Evolutionary conservation across 169 alveolate genomes (phyloP), one percentile per base, ranked within the genome.

Genomic region (Ichthyophthirius multifiliis): DNA sequence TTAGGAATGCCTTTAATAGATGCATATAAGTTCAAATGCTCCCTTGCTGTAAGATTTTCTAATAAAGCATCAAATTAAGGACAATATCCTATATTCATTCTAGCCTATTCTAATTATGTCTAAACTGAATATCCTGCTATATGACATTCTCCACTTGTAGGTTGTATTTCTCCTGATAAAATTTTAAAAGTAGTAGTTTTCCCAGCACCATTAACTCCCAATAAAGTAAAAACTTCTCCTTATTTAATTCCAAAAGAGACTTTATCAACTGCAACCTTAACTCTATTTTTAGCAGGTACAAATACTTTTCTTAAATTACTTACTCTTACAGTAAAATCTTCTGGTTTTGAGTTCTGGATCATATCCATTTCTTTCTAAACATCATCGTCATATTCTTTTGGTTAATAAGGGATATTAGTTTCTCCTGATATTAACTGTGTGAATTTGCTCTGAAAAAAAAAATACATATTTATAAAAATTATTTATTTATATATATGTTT

Each of bases 161-260:
- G 95, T 18, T 67, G 27, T 18, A 85, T 16, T 71, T 86, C 95
- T 45, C 96, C 97, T 18, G 97, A 91, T 39, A 96, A 76, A 62
- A 93, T 89, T 81, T 95, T 91, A 48, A 96, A 93, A 20, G 95
- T 86, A 5, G 98, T 94, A 9, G 97, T 93, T 76, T 96, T 96
- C 30, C 99, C 99, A 3, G 99, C 99, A 1, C 77, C 99, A 74
- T 96, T 96, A 13, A 93, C 94, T 6, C 99, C 99, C 32, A 96
- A 83, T 15, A 95, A 87, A 10, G 97, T 96, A 79, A 95, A 95
- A 46, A 95, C 90, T 83, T 95, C 98, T 9, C 96, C 96, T 20
- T 87, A 79, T 23, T 86, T 87, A 32, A 95, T 88, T 31, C 95
- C 94, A 83, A 93, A 93, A 15, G 91, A 80, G 20, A 88, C 80